Evolutionary conservation across 1,139 yeast species (phyloP), one percentile per base, ranked within the genome.

Genomic region (Hyphopichia wangnamkhiaoensis): DNA sequence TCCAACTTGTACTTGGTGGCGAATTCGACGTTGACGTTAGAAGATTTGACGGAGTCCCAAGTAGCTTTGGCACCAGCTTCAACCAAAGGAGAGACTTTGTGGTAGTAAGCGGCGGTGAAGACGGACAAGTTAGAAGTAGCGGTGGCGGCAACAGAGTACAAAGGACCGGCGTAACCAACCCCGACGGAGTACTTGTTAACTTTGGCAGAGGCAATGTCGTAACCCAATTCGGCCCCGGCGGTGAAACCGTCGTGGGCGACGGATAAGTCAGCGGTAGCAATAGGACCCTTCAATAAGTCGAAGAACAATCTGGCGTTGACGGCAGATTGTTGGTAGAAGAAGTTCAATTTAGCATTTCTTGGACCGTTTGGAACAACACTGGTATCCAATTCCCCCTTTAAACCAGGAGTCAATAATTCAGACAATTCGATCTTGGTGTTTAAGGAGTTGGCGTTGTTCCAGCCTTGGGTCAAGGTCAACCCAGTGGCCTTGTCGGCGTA

Each of bases 61-160:
- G 94, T 84, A 61, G 97, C 96, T 80, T 87, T 91, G 59, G 97
- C 96, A 76, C 97, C 98, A 58, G 91, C 96, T 80, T 93, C 96
- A 57, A 93, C 90, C 58, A 76, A 72, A 52, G 94, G 87, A 56
- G 90, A 81, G 52, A 93, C 95, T 71, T 79, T 86, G 85, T 93
- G 98, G 90, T 82, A 93, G 83, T 91, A 90, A 56, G 96, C 93
- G 58, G 97, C 97, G 43, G 96, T 78, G 80, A 85, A 89, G 54
- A 91, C 84, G 45, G 90, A 80, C 66, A 91, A 80, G 82, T 90
- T 89, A 76, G 86, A 82, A 65, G 94, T 80, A 59, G 95, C 90
- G 57, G 94, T 82, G 52, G 93, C 79, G 48, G 96, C 90, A 54
- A 93, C 82, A 48, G 95, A 78, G 82, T 90, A 91, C 58, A 81